Percentiles rank a stretch among this genome's conserved stretches.
Conservation (phyloP, 2,329 filamentous ascomycete species). For the Raffaelea arxii region DNA sequence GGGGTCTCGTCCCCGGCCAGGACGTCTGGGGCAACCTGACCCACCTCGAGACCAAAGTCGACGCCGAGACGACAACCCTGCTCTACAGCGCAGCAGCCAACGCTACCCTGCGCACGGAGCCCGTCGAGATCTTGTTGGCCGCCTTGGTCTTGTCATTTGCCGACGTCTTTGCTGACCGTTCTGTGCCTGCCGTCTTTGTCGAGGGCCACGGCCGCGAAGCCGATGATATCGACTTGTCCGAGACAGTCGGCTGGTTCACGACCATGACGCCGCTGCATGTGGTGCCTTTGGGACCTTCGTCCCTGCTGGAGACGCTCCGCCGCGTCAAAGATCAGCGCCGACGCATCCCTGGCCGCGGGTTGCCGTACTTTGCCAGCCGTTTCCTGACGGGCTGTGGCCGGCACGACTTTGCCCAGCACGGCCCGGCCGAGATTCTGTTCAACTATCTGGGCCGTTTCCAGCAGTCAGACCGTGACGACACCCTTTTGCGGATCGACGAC, state of each 20-base stretch:
- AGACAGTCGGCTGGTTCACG: slow-evolving; percentile 53
- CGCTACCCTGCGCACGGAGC: slow-evolving; percentile 38
- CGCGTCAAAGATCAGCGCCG: slow-evolving; percentile 43
- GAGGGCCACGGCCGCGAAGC: slow-evolving; percentile 39
- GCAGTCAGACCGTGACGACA: slow-evolving; percentile 35
- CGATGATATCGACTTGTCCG: slow-evolving; percentile 37
- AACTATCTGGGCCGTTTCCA: slow-evolving; percentile 42
- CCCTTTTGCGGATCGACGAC: slow-evolving; percentile 37
- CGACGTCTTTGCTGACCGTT: slow-evolving; percentile 42
- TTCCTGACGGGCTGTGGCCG: slow-evolving; percentile 26
- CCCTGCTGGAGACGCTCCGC: slow-evolving; percentile 25
- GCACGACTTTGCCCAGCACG: slow-evolving; percentile 24
- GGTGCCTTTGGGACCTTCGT: too few relatives aligned
- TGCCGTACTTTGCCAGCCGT: slow-evolving; percentile 38
- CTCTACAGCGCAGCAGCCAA: slow-evolving; percentile 34
- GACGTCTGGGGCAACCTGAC: neutral
- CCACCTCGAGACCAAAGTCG: slow-evolving; percentile 15
- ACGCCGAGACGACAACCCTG: slow-evolving; percentile 29
- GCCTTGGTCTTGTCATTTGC: slow-evolving; percentile 45
- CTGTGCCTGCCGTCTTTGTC: slow-evolving; percentile 42
- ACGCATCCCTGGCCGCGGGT: slow-evolving; percentile 31
- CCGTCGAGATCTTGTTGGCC: slow-evolving; percentile 43
- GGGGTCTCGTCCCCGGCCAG: slow-evolving; percentile 27
- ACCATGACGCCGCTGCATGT: slow-evolving; percentile 27
- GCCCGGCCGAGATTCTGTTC: slow-evolving; percentile 49